phyloP scores from a whole-genome alignment of 257 asterid genomes.

The Verbena officinalis region DNA sequence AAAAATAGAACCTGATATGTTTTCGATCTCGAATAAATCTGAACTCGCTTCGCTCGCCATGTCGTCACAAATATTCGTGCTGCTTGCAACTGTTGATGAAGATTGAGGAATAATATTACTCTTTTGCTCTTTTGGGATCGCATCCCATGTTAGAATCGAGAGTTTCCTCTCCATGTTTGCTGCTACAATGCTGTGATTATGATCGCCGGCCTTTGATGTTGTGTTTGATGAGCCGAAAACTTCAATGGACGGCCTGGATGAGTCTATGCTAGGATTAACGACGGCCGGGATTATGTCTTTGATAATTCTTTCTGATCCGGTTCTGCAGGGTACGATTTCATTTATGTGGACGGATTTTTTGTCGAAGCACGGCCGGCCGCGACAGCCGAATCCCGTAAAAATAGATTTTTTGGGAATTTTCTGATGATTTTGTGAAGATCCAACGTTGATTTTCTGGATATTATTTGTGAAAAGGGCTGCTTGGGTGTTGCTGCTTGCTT shows the following conservation, averaged over 20 bases:
- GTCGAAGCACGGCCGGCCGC: slow-evolving; percentile 55
- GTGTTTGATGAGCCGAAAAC: slow-evolving; percentile 59
- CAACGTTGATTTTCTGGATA: neutral
- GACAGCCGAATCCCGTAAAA: slow-evolving; percentile 53
- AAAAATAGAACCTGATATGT: slow-evolving; percentile 47
- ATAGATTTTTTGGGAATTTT: slow-evolving; percentile 38
- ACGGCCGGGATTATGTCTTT: slow-evolving; percentile 8
- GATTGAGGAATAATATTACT: slow-evolving; percentile 32
- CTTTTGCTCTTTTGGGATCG: slow-evolving; percentile 49
- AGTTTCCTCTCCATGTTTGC: slow-evolving; percentile 67
- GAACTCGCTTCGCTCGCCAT: slow-evolving; percentile 85
- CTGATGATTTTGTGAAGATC: slow-evolving; percentile 42
- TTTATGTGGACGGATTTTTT: slow-evolving; percentile 41
- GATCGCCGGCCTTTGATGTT: slow-evolving; percentile 34
- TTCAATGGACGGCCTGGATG: slow-evolving; percentile 54
- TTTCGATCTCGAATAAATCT: slow-evolving; percentile 82
- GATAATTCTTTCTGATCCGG: slow-evolving; percentile 5
- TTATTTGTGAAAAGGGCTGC: slow-evolving; percentile 29
- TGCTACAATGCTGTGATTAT: slow-evolving; percentile 24
- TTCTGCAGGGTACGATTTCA: slow-evolving; percentile 27
- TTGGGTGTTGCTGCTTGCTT: slow-evolving; percentile 61
- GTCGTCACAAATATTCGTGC: slow-evolving; percentile 46
- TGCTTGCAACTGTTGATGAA: slow-evolving; percentile 34
- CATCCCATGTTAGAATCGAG: slow-evolving; percentile 91
- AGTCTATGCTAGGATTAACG: slow-evolving; percentile 29